Evolutionary conservation across 768 basidiomycete species (phyloP).

Genomic region (Aureoboletus auriporus): DNA sequence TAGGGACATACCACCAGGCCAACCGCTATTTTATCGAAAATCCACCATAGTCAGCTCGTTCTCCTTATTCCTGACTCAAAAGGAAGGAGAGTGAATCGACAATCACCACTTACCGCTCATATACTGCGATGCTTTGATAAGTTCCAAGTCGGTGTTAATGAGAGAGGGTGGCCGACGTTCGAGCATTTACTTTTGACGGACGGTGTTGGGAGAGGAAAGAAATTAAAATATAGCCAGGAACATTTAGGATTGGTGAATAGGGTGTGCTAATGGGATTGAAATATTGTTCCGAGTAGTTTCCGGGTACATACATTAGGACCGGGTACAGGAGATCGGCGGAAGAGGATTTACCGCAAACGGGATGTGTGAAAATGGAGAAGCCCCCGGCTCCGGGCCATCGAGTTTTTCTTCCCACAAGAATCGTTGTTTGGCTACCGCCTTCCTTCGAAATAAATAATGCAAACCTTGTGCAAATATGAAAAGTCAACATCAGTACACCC

Average conservation of each 20-base stretch:
- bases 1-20: constrained; percentile 22
- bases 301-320: background rate
- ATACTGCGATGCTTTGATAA: constrained; percentile 19
- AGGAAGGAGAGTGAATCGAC: no score
- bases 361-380: no score
- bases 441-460: constrained; percentile 13
- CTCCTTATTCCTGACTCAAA: background rate
- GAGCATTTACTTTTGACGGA: background rate
- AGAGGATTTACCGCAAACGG: background rate
- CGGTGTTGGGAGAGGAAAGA: background rate
- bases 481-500: constrained; percentile 6
- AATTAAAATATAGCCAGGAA: background rate
- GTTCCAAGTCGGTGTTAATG: constrained; percentile 1
- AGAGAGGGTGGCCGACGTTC: background rate
- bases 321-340: background rate
- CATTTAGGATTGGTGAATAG: background rate
- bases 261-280: constrained; percentile 7
- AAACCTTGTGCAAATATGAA: background rate
- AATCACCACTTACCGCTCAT: constrained; percentile 20
- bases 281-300: constrained; percentile 6
- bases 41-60: no score
- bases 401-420: background rate
- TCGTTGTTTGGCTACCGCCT: constrained; percentile 14
- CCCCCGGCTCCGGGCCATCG: no score
- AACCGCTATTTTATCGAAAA: constrained; percentile 8